Percentiles rank a stretch among this genome's conserved stretches.
phyloP scores from a whole-genome alignment of 202 grass and related monocot species.

The Brachypodium distachyon region DNA sequence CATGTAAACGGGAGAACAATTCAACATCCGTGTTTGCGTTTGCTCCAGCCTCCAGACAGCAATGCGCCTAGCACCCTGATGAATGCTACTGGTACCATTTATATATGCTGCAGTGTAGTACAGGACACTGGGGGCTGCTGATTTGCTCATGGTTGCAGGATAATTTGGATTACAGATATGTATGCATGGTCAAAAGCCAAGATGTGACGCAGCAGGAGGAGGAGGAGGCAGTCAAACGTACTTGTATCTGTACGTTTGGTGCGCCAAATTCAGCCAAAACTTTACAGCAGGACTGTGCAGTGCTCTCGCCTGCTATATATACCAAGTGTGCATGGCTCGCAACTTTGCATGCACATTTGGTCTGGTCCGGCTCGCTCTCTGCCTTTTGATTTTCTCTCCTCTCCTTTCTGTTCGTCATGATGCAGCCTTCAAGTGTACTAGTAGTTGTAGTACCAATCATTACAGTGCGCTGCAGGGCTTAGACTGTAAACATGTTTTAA shows the following conservation, averaged over 20 bases:
- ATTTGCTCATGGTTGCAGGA: constrained; percentile 11
- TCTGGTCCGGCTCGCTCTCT: not conserved
- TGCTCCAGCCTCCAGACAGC: not conserved
- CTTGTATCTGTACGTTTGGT: constrained; percentile 18
- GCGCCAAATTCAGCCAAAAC: constrained; percentile 13
- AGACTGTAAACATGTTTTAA: not conserved
- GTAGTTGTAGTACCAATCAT: constrained; percentile 15
- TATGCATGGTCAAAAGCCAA: constrained; percentile 5
- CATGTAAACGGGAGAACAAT: not conserved
- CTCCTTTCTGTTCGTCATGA: constrained; percentile 9
- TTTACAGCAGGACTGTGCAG: not conserved
- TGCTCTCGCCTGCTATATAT: not conserved
- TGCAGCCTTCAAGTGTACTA: constrained; percentile 27
- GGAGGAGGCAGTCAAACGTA: constrained; percentile 24
- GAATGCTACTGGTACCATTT: no score
- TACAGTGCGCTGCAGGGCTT: not conserved
- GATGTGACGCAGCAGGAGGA: not conserved
- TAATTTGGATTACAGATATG: not conserved
- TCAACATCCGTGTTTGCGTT: constrained; percentile 21
- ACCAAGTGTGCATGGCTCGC: no score
- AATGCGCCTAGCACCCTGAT: not conserved
- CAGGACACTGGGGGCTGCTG: no score
- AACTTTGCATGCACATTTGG: not conserved
- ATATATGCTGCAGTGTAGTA: not conserved
- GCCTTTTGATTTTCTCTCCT: constrained; percentile 17